These are phyloP conservation scores for Penicillium sp. DNA, from an alignment of 2,329 filamentous ascomycete species.

Conservation along the genomic window DNA sequence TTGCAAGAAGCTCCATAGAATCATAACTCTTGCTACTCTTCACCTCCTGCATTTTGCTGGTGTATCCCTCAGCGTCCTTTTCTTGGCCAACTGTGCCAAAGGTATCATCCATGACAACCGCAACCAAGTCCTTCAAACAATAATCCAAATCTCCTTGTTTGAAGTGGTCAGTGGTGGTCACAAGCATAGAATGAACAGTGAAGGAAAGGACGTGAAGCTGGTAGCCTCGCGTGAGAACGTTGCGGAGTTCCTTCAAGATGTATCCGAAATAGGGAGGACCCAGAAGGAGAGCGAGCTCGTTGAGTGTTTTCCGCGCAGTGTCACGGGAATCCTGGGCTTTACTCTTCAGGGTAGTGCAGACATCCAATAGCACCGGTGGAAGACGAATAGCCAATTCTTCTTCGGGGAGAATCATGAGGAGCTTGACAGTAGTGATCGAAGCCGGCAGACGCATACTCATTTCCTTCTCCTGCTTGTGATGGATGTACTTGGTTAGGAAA, in stretches of 20 bases:
- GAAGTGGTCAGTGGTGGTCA: slow-evolving; percentile 70
- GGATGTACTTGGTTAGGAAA: slow-evolving; percentile 76
- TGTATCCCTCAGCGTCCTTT: slow-evolving; percentile 95
- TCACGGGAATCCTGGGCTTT: slow-evolving; percentile 86
- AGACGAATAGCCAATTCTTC: slow-evolving; percentile 71
- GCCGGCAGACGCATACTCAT: slow-evolving; percentile 91
- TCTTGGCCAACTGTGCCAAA: slow-evolving; percentile 91
- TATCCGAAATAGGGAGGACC: slow-evolving; percentile 85
- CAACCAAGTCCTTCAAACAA: slow-evolving; percentile 73
- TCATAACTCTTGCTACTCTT: slow-evolving; percentile 98
- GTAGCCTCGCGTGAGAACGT: slow-evolving; percentile 79
- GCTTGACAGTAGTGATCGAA: slow-evolving; percentile 82
- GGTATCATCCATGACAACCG: slow-evolving; percentile 93
- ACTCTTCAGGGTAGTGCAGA: slow-evolving; percentile 88
- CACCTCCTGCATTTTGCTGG: slow-evolving; percentile 93
- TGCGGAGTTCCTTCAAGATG: slow-evolving; percentile 84
- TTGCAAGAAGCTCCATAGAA: slow-evolving; percentile 89
- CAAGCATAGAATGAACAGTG: slow-evolving; percentile 87
- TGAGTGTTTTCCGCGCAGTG: slow-evolving; percentile 82
- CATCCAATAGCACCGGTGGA: slow-evolving; percentile 81
- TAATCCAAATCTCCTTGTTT: slow-evolving; percentile 85
- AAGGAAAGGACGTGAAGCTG: slow-evolving; percentile 94
- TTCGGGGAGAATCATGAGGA: slow-evolving; percentile 75
- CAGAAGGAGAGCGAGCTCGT: slow-evolving; percentile 76
- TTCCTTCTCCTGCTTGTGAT: slow-evolving; percentile 90